Conservation (phyloP, 129 eudicot genomes). For the Arctium minus region DNA sequence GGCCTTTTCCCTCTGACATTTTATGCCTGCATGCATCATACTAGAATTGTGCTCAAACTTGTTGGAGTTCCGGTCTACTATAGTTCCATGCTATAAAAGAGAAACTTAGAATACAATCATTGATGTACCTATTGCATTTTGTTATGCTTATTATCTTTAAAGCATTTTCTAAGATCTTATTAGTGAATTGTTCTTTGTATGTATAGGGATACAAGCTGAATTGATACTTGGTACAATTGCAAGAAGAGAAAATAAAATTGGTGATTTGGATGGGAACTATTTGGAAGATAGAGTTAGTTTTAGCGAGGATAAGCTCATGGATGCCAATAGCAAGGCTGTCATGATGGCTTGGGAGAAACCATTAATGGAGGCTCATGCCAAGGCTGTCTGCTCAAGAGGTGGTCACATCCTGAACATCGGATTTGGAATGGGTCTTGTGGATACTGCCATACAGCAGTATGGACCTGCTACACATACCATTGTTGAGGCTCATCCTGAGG, state of each 20-base stretch:
- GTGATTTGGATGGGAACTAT: slow-evolving; percentile 50
- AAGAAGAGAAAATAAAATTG: slow-evolving; percentile 53
- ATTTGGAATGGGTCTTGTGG: slow-evolving; percentile 98
- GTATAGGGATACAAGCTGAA: slow-evolving; percentile 85
- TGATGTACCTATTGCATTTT: background rate
- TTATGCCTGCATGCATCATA: background rate
- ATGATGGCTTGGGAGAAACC: slow-evolving; percentile 99
- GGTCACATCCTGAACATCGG: slow-evolving; percentile 85
- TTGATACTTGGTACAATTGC: slow-evolving; percentile 92
- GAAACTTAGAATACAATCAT: background rate
- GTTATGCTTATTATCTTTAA: background rate
- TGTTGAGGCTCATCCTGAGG: slow-evolving; percentile 94
- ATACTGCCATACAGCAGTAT: slow-evolving; percentile 83
- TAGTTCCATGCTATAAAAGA: background rate
- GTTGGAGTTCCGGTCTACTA: background rate
- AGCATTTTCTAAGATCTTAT: background rate
- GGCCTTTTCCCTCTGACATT: background rate
- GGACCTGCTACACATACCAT: slow-evolving; percentile 67
- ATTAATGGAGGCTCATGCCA: slow-evolving; percentile 96
- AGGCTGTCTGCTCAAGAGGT: slow-evolving; percentile 79
- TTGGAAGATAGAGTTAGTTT: slow-evolving; percentile 88
- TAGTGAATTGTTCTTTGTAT: background rate
- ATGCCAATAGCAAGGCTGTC: slow-evolving; percentile 80
- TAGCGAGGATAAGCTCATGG: slow-evolving; percentile 98
- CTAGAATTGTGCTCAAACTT: background rate